Conservation (phyloP, 2,329 filamentous ascomycete species). For the Pseudodiploospora longispora region DNA sequence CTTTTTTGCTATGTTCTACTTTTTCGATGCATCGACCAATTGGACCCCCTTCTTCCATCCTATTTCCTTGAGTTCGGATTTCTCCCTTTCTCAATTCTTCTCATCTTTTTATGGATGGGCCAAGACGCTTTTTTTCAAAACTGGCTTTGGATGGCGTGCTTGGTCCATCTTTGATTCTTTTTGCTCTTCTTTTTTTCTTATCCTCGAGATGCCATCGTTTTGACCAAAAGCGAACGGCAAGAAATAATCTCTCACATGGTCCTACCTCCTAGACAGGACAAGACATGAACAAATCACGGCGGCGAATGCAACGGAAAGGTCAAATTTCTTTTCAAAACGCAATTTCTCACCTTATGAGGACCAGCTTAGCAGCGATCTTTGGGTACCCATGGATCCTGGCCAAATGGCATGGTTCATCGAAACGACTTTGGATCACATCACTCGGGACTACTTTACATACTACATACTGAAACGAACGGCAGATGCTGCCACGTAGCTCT, state of each 20-base stretch:
- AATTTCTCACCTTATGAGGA: constrained; percentile 8
- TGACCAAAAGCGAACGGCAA: neutral
- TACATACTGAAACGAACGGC: constrained; percentile 26
- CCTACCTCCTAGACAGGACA: constrained; percentile 3
- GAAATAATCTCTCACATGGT: neutral
- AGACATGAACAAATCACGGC: constrained; percentile 5
- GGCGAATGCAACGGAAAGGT: constrained; percentile 5
- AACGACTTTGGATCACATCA: constrained; percentile 26
- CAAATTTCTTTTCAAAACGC: constrained; percentile 12
- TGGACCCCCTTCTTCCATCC: constrained; percentile 1
- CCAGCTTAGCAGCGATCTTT: constrained; percentile 20
- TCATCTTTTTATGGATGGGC: constrained; percentile 22
- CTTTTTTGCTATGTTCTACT: constrained; percentile 2
- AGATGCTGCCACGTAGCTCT: constrained; percentile 27
- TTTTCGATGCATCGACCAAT: constrained; percentile 2
- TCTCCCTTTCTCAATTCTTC: constrained; percentile 5
- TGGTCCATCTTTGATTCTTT: constrained; percentile 12
- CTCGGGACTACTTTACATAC: constrained; percentile 23
- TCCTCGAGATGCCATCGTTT: neutral
- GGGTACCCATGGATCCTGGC: constrained; percentile 20
- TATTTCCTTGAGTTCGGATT: constrained; percentile 20
- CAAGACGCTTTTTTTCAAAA: constrained; percentile 16
- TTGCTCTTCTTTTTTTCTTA: constrained; percentile 1
- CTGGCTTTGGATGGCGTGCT: constrained; percentile 21
- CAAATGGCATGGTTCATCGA: constrained; percentile 20